Evolutionary conservation across 768 basidiomycete species (phyloP).

Genomic region (Pleurotus salmoneostramineus): DNA sequence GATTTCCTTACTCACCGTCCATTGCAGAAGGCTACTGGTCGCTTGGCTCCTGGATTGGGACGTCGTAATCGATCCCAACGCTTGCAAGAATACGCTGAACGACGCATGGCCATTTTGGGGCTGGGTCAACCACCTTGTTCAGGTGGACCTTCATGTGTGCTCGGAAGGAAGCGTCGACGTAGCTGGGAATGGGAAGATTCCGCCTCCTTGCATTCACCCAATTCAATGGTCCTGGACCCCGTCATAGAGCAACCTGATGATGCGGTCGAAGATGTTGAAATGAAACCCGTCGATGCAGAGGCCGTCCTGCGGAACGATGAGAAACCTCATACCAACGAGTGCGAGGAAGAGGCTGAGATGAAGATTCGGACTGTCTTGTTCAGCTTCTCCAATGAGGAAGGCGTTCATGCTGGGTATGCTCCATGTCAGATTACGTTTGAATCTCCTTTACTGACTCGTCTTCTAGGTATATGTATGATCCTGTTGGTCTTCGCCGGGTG

Average conservation of each 20-base stretch:
- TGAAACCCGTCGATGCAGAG: constrained; percentile 15
- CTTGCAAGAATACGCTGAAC: constrained; percentile 60
- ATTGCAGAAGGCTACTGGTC: constrained; percentile 46
- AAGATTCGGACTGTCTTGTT: constrained; percentile 27
- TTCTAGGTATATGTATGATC: constrained; percentile 51
- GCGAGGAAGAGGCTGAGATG: constrained; percentile 24
- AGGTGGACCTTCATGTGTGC: constrained; percentile 25
- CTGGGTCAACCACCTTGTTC: constrained; percentile 19
- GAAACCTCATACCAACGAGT: constrained; percentile 7
- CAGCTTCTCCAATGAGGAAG: constrained; percentile 19
- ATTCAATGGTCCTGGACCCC: constrained; percentile 35
- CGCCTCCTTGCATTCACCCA: constrained; percentile 27
- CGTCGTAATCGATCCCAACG: constrained; percentile 63
- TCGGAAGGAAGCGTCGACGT: constrained; percentile 40
- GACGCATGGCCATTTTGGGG: constrained; percentile 47
- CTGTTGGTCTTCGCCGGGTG: constrained; percentile 33
- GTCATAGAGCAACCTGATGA: constrained; percentile 31
- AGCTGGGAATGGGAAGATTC: constrained; percentile 25
- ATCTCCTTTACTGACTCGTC: background rate
- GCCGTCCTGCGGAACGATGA: constrained; percentile 13
- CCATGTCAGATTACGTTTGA: background rate
- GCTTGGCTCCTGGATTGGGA: constrained; percentile 46
- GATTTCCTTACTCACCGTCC: background rate
- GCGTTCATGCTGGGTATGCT: constrained; percentile 41
- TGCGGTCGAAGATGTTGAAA: constrained; percentile 21